Percentiles rank a stretch among this genome's conserved stretches.
phyloP scores from a whole-genome alignment of 1,284 basidiomycete genomes.

The Tilletia caries region DNA sequence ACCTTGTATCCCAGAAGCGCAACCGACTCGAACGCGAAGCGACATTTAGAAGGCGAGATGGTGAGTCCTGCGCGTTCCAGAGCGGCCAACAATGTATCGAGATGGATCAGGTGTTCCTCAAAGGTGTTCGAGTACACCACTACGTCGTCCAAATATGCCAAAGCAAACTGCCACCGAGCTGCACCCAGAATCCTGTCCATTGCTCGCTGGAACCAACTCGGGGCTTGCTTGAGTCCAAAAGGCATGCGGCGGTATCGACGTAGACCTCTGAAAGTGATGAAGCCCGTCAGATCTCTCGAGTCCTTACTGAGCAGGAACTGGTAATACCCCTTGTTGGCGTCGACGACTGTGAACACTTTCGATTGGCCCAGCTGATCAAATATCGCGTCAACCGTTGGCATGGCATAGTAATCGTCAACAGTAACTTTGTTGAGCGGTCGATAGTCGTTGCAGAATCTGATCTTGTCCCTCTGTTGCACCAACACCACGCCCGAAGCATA shows the following conservation, averaged over 20 bases:
- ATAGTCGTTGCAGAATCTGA: background rate
- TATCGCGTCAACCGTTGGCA: background rate
- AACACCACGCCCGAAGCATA: background rate
- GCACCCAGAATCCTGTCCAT: conserved; percentile 9
- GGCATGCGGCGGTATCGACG: conserved; percentile 1
- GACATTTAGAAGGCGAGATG: background rate
- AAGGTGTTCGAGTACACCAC: background rate
- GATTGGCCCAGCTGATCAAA: background rate
- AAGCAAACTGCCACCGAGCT: background rate
- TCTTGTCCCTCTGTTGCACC: background rate
- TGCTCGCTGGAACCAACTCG: background rate
- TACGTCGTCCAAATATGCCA: conserved; percentile 12
- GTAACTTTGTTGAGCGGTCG: background rate
- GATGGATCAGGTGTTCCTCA: background rate
- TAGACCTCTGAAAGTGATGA: background rate
- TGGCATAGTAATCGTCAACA: background rate
- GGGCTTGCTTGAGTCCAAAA: conserved; percentile 13
- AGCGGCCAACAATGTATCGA: background rate
- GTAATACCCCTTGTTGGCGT: background rate
- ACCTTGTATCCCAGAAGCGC: background rate
- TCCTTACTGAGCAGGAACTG: background rate
- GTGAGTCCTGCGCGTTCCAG: background rate
- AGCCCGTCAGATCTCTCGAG: background rate
- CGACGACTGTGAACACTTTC: background rate
- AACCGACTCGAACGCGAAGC: background rate